Evolutionary conservation across 2,329 filamentous ascomycete genomes (phyloP).

Genomic region (Penicillium corylophilum): DNA sequence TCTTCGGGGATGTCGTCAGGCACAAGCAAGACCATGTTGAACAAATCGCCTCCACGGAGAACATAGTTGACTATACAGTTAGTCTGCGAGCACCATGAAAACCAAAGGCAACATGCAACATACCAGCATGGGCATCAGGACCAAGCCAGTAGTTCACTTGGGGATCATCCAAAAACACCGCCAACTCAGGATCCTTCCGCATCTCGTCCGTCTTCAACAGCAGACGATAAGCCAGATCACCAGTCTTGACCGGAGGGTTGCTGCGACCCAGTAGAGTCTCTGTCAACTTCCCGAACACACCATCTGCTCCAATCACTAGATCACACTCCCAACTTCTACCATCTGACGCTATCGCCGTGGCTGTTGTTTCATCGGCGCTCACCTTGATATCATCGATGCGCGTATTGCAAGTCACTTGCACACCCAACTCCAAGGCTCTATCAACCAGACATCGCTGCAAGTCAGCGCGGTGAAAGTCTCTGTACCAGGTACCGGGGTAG

Average conservation of each 20-base stretch:
- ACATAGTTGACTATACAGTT: slow-evolving; percentile 55
- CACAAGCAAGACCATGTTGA: slow-evolving; percentile 58
- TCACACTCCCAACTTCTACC: slow-evolving; percentile 25
- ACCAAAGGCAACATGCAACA: background rate
- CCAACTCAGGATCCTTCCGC: slow-evolving; percentile 48
- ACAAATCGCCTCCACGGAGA: slow-evolving; percentile 50
- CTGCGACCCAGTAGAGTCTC: slow-evolving; percentile 46
- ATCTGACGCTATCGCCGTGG: slow-evolving; percentile 37
- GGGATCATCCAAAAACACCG: slow-evolving; percentile 46
- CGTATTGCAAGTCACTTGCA: slow-evolving; percentile 45
- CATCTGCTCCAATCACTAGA: slow-evolving; percentile 28
- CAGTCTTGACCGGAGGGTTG: slow-evolving; percentile 52
- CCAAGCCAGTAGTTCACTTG: slow-evolving; percentile 57
- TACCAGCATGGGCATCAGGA: slow-evolving; percentile 49
- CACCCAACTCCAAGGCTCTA: slow-evolving; percentile 51
- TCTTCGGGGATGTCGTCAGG: slow-evolving; percentile 62
- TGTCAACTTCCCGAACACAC: slow-evolving; percentile 37
- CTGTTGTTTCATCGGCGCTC: slow-evolving; percentile 28
- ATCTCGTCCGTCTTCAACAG: slow-evolving; percentile 51
- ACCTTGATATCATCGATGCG: slow-evolving; percentile 45
- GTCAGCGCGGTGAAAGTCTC: slow-evolving; percentile 57
- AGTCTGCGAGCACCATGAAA: background rate
- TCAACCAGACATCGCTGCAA: slow-evolving; percentile 51
- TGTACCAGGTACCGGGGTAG: slow-evolving; percentile 45
- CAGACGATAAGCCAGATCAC: slow-evolving; percentile 58